Base-by-base conservation (phyloP, 2,329 filamentous ascomycete genomes). In the Pseudogymnoascus sp. region DNA sequence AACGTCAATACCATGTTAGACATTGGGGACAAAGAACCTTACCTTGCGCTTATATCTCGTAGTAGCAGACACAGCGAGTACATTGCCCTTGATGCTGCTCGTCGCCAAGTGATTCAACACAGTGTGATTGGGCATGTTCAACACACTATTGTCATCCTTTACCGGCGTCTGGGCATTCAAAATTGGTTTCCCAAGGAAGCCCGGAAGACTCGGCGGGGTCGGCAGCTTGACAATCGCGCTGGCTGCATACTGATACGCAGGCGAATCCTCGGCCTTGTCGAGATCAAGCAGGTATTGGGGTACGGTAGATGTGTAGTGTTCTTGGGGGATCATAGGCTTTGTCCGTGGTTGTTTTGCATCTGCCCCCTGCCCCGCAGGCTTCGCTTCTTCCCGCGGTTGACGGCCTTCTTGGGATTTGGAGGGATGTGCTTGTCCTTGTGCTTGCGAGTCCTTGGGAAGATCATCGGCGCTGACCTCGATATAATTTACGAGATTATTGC, bases 1-100 rank as follows among this genome's bases (percentile, higher is more conserved):
- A 53, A 44, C 53, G 4, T 7, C n/a, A 37, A 65, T 16, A 53
- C 42, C 47, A n/a, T 33, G 59, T 28, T 11, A 61, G 59, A 37
- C 4, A 47, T 18, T 11, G 21, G 37, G 14, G 64, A 37, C n/a
- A 64, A 16, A 18, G 25, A 64, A 25, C 70, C 80, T 63, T 72
- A 91, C 91, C 85, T 99, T 99, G 76, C 90, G 88, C 78, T 92
- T 95, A 75, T 97, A 99, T 75, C 94, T 84, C n/a, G 94, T 99
- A 4, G 94, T 99, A 12, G 91, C 93, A 71, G 92, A 97, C 5
- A 96, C 95, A 35, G 94, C 94, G 67, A 99, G 81, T 25, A 97
- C 90, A 66, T 93, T 92, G 69, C 96, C 92, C 79, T 96, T 97
- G 76, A 99, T 99, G 75, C 92, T 97, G 76, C 93, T 97, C 2